Conservation (phyloP, 2,329 filamentous ascomycete species). For the Colletotrichum ledebouriae region DNA sequence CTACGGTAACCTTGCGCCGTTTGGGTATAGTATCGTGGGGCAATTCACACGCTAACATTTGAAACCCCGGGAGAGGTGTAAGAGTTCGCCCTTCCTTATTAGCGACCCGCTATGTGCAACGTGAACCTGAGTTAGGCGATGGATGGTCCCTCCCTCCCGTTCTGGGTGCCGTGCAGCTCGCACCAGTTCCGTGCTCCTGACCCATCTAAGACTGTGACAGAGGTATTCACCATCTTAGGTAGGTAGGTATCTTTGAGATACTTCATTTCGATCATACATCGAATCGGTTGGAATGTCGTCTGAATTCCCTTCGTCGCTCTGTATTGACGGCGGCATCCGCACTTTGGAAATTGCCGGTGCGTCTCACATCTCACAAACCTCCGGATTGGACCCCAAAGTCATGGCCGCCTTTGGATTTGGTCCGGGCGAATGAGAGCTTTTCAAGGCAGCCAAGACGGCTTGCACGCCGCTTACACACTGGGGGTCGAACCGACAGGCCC, state of each 20-base stretch:
- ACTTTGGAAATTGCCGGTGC: conserved; percentile 2
- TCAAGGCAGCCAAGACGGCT: conserved; percentile 29
- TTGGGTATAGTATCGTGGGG: too few relatives aligned
- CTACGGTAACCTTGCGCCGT: too few relatives aligned
- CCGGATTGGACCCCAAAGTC: conserved; percentile 15
- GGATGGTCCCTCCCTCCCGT: conserved; percentile 4
- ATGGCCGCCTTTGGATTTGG: conserved; percentile 8
- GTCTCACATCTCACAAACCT: conserved; percentile 32
- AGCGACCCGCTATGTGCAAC: conserved; percentile 23
- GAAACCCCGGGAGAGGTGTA: too few relatives aligned
- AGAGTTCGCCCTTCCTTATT: not conserved
- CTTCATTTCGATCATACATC: not conserved
- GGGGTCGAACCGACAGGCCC: not conserved
- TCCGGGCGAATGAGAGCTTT: conserved; percentile 19
- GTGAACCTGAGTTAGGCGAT: conserved; percentile 15
- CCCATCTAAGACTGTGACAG: not conserved
- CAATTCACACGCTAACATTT: too few relatives aligned
- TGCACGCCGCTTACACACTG: conserved; percentile 24
- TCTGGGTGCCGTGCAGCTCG: conserved; percentile 10
- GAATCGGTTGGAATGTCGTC: not conserved
- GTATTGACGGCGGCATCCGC: not conserved
- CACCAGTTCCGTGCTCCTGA: too few relatives aligned
- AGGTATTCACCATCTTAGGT: too few relatives aligned
- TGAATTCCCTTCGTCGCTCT: not conserved
- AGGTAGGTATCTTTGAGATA: not conserved